Evolutionary conservation across 306 rosid species (phyloP), one percentile per base, ranked within the genome.

Genomic region (Begonia loranthoides): DNA sequence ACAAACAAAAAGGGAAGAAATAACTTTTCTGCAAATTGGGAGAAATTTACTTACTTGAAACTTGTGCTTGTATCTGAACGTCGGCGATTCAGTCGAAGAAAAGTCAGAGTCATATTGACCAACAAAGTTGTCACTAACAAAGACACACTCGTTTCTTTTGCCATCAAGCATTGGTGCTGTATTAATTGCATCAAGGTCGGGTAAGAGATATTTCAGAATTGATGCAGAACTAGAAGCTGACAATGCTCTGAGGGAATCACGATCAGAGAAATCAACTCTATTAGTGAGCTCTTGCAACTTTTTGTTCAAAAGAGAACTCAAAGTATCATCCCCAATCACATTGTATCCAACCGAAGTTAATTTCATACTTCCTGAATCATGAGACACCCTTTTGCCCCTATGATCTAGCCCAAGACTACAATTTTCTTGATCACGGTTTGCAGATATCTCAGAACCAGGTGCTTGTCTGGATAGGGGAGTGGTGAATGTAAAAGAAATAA

Each of bases 401-500:
- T 70, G 74, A 59, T 82, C 95, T 67, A 60, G 56, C 13, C 74
- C 76, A 64, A 67, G 58, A 47, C 63, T 63, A 41, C 52, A 72
- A 44, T 38, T 60, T 44, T 62, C 70, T 56, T 67, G 70, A 41
- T 49, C 55, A 62, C 59, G 56, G 58, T 66, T 78, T 49, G 69
- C 61, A 19, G 83, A 68, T 56, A 67, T 65, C 56, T 77, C 93
- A 41, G 75, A 73, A 65, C 76, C 79, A 22, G 74, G 67, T 55
- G 50, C 65, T 67, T 63, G 72, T 63, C 83, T 73, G 50, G 90
- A 49, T 58, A 89, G 75, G 6, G 97, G 97, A 46, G 97, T 77
- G 15, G 95, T 85, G 70, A 89, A 89, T 61, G 97, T 89, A 73
- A 89, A 89, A 52, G 97, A 89, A 70, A 89, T 84, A 48, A 89